Evolutionary conservation across 2,329 filamentous ascomycete species (phyloP).

Genomic region (Sarocladium brachiariae): DNA sequence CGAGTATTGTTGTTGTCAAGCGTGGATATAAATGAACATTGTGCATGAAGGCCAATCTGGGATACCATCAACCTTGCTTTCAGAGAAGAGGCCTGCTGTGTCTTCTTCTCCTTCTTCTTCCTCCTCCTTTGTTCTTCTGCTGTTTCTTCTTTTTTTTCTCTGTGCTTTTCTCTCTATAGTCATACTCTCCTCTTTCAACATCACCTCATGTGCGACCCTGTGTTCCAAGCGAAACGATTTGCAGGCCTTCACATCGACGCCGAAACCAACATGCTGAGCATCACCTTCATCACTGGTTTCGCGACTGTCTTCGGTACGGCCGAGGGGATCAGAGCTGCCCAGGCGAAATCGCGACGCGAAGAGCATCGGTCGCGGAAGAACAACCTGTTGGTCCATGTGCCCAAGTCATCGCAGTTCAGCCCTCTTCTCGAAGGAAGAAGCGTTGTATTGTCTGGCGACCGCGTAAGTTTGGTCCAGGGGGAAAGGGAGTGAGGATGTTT

Average conservation of each 20-base stretch:
- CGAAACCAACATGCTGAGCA: conserved; percentile 4
- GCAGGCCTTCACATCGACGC: conserved; percentile 6
- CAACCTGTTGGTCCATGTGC: conserved; percentile 38
- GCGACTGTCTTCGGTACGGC: conserved; percentile 36
- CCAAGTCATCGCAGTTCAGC: conserved; percentile 38
- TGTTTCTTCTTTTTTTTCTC: too few relatives aligned
- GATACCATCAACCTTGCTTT: too few relatives aligned
- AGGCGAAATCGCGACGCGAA: conserved; percentile 37
- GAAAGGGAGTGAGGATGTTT: too few relatives aligned
- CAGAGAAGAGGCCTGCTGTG: too few relatives aligned
- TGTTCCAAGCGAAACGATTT: conserved; percentile 2
- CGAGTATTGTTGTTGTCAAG: too few relatives aligned
- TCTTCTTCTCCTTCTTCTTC: too few relatives aligned
- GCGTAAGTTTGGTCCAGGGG: conserved; percentile 20
- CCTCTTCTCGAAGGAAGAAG: conserved; percentile 35
- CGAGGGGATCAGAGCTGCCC: conserved; percentile 39
- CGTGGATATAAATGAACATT: conserved; percentile 1
- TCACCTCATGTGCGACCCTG: conserved; percentile 3
- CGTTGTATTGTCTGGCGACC: conserved; percentile 36
- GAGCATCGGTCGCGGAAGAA: conserved; percentile 42
- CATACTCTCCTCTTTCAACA: too few relatives aligned
- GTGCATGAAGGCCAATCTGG: too few relatives aligned
- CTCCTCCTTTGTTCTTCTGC: too few relatives aligned
- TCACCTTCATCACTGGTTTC: conserved; percentile 6
- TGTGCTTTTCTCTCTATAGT: too few relatives aligned